Conservation (phyloP, 1,284 basidiomycete species). For the Ustilago trichophora region DNA sequence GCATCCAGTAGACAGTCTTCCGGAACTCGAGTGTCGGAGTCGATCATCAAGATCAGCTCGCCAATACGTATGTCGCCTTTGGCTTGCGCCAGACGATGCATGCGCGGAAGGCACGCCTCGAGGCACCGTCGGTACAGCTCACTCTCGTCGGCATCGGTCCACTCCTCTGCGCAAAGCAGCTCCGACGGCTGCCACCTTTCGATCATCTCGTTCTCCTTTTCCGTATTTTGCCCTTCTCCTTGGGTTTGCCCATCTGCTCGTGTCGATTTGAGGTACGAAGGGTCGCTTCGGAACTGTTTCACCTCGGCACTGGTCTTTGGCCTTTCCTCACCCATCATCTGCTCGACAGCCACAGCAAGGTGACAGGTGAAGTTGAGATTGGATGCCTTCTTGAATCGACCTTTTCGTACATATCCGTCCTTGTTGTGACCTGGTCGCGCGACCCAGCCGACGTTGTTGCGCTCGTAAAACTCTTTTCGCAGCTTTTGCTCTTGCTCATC, state of each 20-base stretch:
- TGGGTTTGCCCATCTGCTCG: too few relatives aligned
- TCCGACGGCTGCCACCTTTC: background rate
- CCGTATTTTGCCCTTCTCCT: background rate
- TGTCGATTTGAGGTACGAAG: background rate
- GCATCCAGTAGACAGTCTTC: constrained; percentile 86
- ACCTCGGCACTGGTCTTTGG: background rate
- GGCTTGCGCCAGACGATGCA: constrained; percentile 66
- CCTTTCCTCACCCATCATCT: constrained; percentile 70
- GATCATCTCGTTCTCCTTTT: background rate
- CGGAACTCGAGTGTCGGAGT: constrained; percentile 83
- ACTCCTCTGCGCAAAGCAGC: background rate
- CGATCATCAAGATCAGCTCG: constrained; percentile 64
- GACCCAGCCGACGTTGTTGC: constrained; percentile 81
- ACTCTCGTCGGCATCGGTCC: constrained; percentile 29
- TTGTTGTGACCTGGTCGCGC: constrained; percentile 77
- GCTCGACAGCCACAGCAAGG: constrained; percentile 78
- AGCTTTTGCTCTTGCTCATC: constrained; percentile 73
- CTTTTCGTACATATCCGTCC: constrained; percentile 80
- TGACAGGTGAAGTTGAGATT: constrained; percentile 86
- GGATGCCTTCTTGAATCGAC: constrained; percentile 86
- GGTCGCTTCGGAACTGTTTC: background rate
- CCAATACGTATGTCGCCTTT: constrained; percentile 52
- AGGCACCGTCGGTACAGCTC: constrained; percentile 29
- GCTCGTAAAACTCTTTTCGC: constrained; percentile 77
- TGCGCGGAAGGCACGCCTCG: constrained; percentile 68